phyloP scores from a whole-genome alignment of 2,329 filamentous ascomycete genomes.

The Monosporascus sp. region DNA sequence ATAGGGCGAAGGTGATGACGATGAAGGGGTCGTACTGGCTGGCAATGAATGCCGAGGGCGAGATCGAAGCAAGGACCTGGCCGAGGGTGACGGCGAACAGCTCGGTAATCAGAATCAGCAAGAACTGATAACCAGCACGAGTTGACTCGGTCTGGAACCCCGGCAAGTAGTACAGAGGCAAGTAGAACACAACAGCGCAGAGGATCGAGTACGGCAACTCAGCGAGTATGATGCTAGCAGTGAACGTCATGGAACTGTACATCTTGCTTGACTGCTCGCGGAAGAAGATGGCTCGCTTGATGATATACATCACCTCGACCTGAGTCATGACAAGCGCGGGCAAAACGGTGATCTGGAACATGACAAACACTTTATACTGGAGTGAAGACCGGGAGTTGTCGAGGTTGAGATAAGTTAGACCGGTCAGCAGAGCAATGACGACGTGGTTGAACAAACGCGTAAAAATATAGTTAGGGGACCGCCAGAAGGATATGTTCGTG shows the following conservation, averaged over 20 bases:
- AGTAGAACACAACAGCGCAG: constrained; percentile 74
- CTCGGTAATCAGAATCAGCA: constrained; percentile 79
- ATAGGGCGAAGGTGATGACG: constrained; percentile 76
- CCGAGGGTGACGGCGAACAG: constrained; percentile 77
- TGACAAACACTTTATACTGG: constrained; percentile 82
- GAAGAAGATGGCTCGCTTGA: constrained; percentile 77
- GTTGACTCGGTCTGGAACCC: constrained; percentile 59
- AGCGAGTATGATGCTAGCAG: constrained; percentile 69
- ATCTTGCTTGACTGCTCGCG: constrained; percentile 82
- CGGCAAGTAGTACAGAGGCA: constrained; percentile 80
- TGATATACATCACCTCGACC: constrained; percentile 78
- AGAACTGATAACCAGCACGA: constrained; percentile 79
- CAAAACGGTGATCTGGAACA: constrained; percentile 84
- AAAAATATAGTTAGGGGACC: constrained; percentile 83
- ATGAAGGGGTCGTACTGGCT: constrained; percentile 77
- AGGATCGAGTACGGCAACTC: constrained; percentile 81
- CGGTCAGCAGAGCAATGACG: constrained; percentile 70
- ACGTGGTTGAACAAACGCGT: constrained; percentile 83
- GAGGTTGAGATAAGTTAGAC: constrained; percentile 73
- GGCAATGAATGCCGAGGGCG: constrained; percentile 72
- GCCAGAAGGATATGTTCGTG: constrained; percentile 76
- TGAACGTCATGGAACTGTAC: constrained; percentile 77
- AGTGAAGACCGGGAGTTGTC: constrained; percentile 70
- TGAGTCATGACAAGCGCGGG: constrained; percentile 79
- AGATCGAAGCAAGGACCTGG: constrained; percentile 71